phyloP scores from a whole-genome alignment of 2,329 filamentous ascomycete genomes.

The Diplodia corticola region DNA sequence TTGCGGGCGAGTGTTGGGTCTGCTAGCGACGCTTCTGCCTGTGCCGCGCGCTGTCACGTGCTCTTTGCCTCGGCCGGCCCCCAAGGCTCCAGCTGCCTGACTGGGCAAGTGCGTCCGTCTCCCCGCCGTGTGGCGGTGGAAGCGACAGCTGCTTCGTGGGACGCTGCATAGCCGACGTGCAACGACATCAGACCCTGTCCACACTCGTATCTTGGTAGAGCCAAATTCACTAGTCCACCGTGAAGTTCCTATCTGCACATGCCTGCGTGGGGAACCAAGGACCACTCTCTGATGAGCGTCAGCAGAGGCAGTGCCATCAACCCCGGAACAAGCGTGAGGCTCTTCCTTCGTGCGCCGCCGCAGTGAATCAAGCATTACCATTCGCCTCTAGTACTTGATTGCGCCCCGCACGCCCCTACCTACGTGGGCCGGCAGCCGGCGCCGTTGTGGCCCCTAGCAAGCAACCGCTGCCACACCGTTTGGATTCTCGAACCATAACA shows the following conservation, averaged over 20 bases:
- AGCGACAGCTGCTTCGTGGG: not conserved
- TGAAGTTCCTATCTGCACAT: too few species aligned
- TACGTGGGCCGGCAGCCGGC: not conserved
- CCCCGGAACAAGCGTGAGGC: not conserved
- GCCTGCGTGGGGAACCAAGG: too few species aligned
- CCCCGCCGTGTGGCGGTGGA: not conserved
- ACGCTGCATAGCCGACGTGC: not conserved
- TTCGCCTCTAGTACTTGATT: not conserved
- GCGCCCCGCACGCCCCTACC: not conserved
- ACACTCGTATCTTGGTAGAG: too few species aligned
- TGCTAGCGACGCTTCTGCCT: not conserved
- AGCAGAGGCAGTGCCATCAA: too few species aligned
- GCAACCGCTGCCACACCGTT: not conserved
- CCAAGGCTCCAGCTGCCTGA: not conserved
- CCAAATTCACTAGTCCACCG: too few species aligned
- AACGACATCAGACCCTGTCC: too few species aligned
- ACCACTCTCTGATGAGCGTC: too few species aligned
- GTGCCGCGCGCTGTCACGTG: not conserved
- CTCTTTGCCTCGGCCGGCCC: not conserved
- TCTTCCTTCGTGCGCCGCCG: not conserved
- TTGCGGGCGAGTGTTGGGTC: not conserved
- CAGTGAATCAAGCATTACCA: not conserved
- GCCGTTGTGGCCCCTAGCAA: too few species aligned
- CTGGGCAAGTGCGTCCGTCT: not conserved
- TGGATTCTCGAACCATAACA: not conserved